Percentiles rank a stretch among this genome's conserved stretches.
These are phyloP conservation scores for Saccharomycopsis oosterbeekiorum DNA, from an alignment of 805 yeast species.

Conservation along the genomic window DNA sequence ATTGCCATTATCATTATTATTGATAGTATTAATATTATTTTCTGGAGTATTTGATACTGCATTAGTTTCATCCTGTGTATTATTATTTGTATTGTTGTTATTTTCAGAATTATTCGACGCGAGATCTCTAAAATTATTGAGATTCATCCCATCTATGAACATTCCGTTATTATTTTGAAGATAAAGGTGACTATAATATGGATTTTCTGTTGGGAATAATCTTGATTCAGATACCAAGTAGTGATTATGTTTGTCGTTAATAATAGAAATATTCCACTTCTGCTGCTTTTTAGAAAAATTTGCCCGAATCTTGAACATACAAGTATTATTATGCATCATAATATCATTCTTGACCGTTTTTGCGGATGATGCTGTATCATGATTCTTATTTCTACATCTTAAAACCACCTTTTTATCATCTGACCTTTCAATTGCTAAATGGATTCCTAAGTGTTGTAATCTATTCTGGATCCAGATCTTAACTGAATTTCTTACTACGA, in stretches of 20 bases:
- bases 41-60: neutral
- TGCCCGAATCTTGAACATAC: constrained; percentile 18
- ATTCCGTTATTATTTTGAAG: neutral
- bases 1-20: neutral
- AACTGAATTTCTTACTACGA: constrained; percentile 7
- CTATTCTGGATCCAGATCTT: constrained; percentile 16
- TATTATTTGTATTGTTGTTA: neutral
- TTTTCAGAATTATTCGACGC: neutral
- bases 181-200: neutral
- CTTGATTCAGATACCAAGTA: constrained; percentile 4
- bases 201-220: neutral
- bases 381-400: constrained; percentile 21
- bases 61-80: neutral
- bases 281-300: constrained; percentile 15
- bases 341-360: neutral
- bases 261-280: constrained; percentile 19
- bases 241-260: constrained; percentile 18
- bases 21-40: neutral
- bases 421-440: constrained; percentile 24
- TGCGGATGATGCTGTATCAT: neutral
- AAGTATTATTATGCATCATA: constrained; percentile 4
- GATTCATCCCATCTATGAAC: neutral
- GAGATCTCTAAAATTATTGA: neutral
- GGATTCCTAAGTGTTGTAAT: constrained; percentile 15
- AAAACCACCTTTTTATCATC: constrained; percentile 26